Evolutionary conservation across 768 basidiomycete species (phyloP), one percentile per base, ranked within the genome.

Genomic region (Astraeus odoratus): DNA sequence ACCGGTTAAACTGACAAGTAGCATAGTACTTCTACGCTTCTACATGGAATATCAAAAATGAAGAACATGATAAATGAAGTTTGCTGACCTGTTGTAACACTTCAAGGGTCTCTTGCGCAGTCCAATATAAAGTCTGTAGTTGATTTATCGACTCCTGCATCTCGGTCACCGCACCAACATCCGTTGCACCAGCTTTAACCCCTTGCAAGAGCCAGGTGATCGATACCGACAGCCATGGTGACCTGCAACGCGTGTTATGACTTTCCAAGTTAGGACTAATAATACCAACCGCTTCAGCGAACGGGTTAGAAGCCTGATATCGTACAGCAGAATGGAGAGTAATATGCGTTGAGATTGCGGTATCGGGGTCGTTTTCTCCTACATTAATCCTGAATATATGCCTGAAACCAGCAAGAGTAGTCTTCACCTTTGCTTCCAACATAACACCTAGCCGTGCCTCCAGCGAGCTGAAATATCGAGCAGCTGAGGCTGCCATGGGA

Each of bases 331-430:
- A 16, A 76, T 67, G 45, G 73, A 75, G 42, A 84, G 71, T 19
- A 88, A 64, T 39, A 79, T 64, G 25, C 83, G 66, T 37, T 82
- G 80, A 1, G 79, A 77, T 3, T 72, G 65, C 1, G 84, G 75
- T 5, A 83, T 57, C 15, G 70, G 54, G 9, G 57, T 53, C 0
- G 61, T 67, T 53, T 68, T 69, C 59, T 88, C 86, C 84, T n/a
- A n/a, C n/a, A n/a, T 87, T 50, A 8, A 24, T 7, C 18, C 22
- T 16, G 12, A 39, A 38, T 39, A 12, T 8, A 42, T 20, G 9
- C 27, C 6, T 16, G 19, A 39, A 16, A 34, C 16, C 4, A 33
- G n/a, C 12, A 30, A 10, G 3, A 44, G 38, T 7, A 35, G 6
- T 15, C 30, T 62, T 36, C 44, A 82, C 84, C 69, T 75, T 80